phyloP scores from a whole-genome alignment of 345 rosid genomes.

The Salix arbutifolia region DNA sequence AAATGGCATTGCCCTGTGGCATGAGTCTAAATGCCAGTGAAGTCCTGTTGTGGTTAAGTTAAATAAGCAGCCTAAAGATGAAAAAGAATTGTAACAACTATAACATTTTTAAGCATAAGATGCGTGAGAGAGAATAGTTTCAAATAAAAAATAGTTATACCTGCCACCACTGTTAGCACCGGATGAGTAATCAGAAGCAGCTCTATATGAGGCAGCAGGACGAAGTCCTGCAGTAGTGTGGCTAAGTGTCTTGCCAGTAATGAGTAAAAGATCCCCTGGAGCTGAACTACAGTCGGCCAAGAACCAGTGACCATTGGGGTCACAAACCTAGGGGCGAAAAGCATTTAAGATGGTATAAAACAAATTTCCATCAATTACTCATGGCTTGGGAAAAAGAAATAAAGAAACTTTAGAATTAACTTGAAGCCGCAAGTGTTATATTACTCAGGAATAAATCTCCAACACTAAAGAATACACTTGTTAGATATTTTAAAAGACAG shows the following conservation, averaged over 20 bases:
- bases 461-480: constrained; percentile 9
- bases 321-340: constrained; percentile 67
- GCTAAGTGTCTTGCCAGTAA: constrained; percentile 92
- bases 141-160: constrained; percentile 32
- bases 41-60: constrained; percentile 45
- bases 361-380: constrained; percentile 1
- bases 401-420: neutral
- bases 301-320: constrained; percentile 96
- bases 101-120: constrained; percentile 4
- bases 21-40: constrained; percentile 86
- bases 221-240: constrained; percentile 96
- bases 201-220: constrained; percentile 72
- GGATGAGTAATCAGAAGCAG: constrained; percentile 47
- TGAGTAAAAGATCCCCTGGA: constrained; percentile 72
- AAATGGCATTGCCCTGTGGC: constrained; percentile 92
- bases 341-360: constrained; percentile 1
- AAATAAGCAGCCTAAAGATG: constrained; percentile 3
- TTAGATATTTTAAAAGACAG: constrained; percentile 8
- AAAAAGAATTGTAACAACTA: constrained; percentile 8
- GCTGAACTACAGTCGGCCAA: constrained; percentile 73
- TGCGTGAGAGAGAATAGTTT: constrained; percentile 4
- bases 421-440: constrained; percentile 1
- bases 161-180: constrained; percentile 62
- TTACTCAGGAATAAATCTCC: neutral
- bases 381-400: neutral